These are phyloP conservation scores for Diaporthe ampelina DNA, from an alignment of 2,329 filamentous ascomycete species.

Conservation along the genomic window DNA sequence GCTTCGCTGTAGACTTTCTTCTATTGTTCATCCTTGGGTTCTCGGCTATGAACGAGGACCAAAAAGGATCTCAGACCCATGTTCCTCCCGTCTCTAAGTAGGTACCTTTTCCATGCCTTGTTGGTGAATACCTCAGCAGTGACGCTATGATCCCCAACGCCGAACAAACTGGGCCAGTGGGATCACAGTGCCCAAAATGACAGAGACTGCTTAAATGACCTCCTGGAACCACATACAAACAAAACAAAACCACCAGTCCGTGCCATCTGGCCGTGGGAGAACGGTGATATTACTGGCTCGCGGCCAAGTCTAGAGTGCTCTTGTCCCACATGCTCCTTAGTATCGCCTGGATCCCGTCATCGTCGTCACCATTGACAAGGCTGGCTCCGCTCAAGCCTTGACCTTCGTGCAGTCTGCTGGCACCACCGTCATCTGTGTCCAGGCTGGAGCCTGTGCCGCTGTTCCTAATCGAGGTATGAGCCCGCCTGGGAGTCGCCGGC, in stretches of 20 bases:
- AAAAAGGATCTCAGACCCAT: neutral
- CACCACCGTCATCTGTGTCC: constrained; percentile 59
- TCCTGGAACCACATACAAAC: neutral
- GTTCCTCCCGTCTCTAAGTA: neutral
- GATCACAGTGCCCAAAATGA: constrained; percentile 1
- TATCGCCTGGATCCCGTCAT: constrained; percentile 64
- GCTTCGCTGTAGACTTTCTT: neutral
- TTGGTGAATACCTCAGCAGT: neutral
- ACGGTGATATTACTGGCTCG: constrained; percentile 60
- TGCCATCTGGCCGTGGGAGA: neutral
- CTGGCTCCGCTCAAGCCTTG: constrained; percentile 64
- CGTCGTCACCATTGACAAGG: constrained; percentile 63
- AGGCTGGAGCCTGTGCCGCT: constrained; percentile 56
- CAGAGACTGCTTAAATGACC: neutral
- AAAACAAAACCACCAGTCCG: neutral
- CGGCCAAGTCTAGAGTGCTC: constrained; percentile 66
- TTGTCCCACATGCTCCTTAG: constrained; percentile 74
- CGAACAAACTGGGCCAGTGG: constrained; percentile 22
- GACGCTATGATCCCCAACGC: constrained; percentile 28
- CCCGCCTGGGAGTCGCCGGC: constrained; percentile 39
- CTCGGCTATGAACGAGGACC: neutral
- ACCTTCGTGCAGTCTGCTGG: constrained; percentile 52
- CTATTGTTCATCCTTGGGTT: neutral
- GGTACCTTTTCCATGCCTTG: constrained; percentile 16
- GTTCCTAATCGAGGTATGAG: constrained; percentile 40